These are phyloP conservation scores for Hanseniaspora taiwanica DNA, from an alignment of 805 yeast species.

Conservation along the genomic window DNA sequence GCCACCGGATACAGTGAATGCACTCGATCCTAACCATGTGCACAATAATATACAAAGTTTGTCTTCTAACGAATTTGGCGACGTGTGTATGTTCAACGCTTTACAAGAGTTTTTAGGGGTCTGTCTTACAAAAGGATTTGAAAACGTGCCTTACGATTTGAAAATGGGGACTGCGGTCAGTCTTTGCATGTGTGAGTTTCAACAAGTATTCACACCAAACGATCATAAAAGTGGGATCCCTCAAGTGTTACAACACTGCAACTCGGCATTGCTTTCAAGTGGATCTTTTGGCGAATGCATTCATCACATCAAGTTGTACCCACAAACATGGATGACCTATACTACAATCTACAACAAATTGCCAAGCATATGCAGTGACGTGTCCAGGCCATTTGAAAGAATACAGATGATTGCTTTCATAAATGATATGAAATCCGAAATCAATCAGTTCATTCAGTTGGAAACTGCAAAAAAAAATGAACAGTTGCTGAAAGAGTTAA, in stretches of 20 bases:
- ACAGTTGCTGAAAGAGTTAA: not conserved
- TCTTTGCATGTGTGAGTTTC: not conserved
- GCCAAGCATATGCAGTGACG: not conserved
- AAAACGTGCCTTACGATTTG: not conserved
- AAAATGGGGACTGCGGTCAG: not conserved
- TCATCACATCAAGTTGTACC: not conserved
- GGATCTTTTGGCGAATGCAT: too few relatives aligned
- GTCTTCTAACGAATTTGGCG: not conserved
- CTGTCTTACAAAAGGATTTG: not conserved
- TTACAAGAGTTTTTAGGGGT: not conserved
- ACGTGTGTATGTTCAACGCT: not conserved
- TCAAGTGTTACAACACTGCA: not conserved
- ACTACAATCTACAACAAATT: not conserved
- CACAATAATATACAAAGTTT: not conserved
- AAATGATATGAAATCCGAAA: not conserved
- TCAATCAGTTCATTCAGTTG: not conserved
- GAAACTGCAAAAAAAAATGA: not conserved
- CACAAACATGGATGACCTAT: not conserved
- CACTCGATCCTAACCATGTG: not conserved
- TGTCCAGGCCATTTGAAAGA: slow-evolving; percentile 1
- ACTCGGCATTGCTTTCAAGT: not conserved
- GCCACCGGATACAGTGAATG: not conserved
- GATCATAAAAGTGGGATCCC: not conserved
- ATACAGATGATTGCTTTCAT: not conserved
- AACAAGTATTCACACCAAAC: not conserved